Conservation (phyloP, 495 filamentous ascomycete species). For the Hypomontagnella monticulosa region DNA sequence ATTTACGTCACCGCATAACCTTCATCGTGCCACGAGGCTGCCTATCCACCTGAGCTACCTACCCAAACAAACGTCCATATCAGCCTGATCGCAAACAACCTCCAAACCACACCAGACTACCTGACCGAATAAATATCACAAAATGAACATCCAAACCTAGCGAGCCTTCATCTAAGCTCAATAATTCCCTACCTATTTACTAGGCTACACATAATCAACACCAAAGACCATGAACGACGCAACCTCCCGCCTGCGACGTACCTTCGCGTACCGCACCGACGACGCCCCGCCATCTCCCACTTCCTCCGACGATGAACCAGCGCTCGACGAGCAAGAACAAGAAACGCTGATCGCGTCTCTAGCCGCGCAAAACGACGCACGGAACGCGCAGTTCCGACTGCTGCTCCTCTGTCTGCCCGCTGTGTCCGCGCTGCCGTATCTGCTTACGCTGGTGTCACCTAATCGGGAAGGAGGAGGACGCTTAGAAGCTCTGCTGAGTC, state of each 20-base stretch:
- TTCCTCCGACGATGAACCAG: conserved; percentile 45
- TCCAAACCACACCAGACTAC: background rate
- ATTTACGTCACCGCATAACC: conserved; percentile 14
- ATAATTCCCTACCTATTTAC: no score
- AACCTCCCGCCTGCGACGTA: conserved; percentile 64
- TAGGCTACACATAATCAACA: conserved; percentile 6
- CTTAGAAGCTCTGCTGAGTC: conserved; percentile 57
- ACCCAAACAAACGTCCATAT: conserved; percentile 8
- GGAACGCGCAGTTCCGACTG: conserved; percentile 67
- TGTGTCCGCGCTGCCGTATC: conserved; percentile 60
- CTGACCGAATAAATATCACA: background rate
- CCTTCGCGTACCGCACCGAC: conserved; percentile 70
- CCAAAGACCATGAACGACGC: background rate
- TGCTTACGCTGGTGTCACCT: conserved; percentile 58
- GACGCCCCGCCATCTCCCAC: conserved; percentile 45
- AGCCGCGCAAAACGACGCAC: conserved; percentile 62
- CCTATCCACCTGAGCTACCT: conserved; percentile 12
- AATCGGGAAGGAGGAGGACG: background rate
- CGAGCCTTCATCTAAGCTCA: background rate
- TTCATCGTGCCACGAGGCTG: background rate
- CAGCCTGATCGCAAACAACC: conserved; percentile 5
- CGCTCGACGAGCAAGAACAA: conserved; percentile 65
- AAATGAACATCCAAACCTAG: conserved; percentile 11
- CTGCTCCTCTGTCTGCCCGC: conserved; percentile 68
- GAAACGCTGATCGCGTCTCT: conserved; percentile 72